Base-by-base conservation (phyloP, 352 stramenopile species). In the Phytophthora pistaciae region DNA sequence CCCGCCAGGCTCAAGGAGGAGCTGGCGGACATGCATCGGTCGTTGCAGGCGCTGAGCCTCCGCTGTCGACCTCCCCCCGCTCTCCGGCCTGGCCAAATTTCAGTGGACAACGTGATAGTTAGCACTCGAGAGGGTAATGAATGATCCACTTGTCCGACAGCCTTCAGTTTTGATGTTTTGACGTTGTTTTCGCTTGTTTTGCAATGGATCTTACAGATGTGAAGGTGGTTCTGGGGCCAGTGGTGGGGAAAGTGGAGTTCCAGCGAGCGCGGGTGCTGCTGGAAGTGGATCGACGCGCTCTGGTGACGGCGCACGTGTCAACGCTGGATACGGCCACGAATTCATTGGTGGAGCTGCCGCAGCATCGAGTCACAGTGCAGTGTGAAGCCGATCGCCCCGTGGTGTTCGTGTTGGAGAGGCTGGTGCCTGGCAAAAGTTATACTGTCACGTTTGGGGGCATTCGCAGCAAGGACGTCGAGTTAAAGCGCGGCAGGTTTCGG, bases 221-320 rank as follows among this genome's bases (percentile, higher is more conserved):
- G 1, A 76, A 73, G 14, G 84, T 94, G n/a, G 56, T 85, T 10
- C 38, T 94, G 7, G 86, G 86, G 0, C 88, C 88, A 0, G 87
- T 96, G 0, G 77, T 96, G 9, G 89, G 87, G 16, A 85, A 78
- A 70, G 83, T 95, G 33, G 82, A 85, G 27, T 75, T 67, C 13
- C 56, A 80, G 21, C 71, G 61, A 0, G 87, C 86, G 42, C 74
- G 84, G 5, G 75, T 96, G 55, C 66, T 96, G 27, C 71, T 96
- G 18, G 89, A 96, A 70, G 77, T 91, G 7, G 78, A 87, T 67
- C 59, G 60, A 21, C 53, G 56, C 0, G 67, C 79, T 1, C 1
- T 56, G 5, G 60, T 96, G 52, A 91, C 75, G 9, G 88, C 82
- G 20, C 83, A 88, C 38, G 64, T 91, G 20, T 85, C 80, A 6